Conservation (phyloP, 1,139 yeast species). For the Taiozyma sp. region DNA sequence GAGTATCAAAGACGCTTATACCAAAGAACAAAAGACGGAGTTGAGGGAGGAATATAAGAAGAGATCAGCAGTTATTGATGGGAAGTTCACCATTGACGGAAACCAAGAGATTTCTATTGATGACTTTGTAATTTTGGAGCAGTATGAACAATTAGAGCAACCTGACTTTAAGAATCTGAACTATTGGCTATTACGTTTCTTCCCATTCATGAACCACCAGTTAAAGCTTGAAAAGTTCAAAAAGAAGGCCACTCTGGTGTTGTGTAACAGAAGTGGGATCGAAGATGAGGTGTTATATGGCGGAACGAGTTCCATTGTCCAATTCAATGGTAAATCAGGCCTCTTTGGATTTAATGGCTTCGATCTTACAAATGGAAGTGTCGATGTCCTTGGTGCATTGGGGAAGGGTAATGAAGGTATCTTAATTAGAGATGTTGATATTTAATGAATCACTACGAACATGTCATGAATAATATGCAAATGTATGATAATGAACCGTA, state of each 20-base stretch:
- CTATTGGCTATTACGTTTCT: slow-evolving; percentile 73
- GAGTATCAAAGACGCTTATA: slow-evolving; percentile 20
- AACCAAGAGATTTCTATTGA: slow-evolving; percentile 3
- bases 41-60: slow-evolving; percentile 15
- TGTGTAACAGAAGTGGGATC: slow-evolving; percentile 71
- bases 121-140: slow-evolving; percentile 2
- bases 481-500: not conserved
- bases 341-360: slow-evolving; percentile 24
- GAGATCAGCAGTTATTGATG: slow-evolving; percentile 13
- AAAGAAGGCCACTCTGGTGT: slow-evolving; percentile 31
- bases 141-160: slow-evolving; percentile 14
- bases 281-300: slow-evolving; percentile 71
- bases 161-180: slow-evolving; percentile 38
- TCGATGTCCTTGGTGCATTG: slow-evolving; percentile 47
- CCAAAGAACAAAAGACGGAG: slow-evolving; percentile 15
- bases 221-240: slow-evolving; percentile 25
- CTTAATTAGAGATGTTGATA: slow-evolving; percentile 50
- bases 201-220: slow-evolving; percentile 53
- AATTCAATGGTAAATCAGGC: slow-evolving; percentile 38
- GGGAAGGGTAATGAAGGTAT: slow-evolving; percentile 64
- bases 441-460: slow-evolving; percentile 23
- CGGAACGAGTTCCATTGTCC: slow-evolving; percentile 59
- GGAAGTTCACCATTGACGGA: slow-evolving; percentile 12
- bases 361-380: slow-evolving; percentile 42
- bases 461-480: not conserved